Percentiles rank a stretch among this genome's conserved stretches.
Conservation (phyloP, 352 stramenopile species). For the Peronospora farinosa region DNA sequence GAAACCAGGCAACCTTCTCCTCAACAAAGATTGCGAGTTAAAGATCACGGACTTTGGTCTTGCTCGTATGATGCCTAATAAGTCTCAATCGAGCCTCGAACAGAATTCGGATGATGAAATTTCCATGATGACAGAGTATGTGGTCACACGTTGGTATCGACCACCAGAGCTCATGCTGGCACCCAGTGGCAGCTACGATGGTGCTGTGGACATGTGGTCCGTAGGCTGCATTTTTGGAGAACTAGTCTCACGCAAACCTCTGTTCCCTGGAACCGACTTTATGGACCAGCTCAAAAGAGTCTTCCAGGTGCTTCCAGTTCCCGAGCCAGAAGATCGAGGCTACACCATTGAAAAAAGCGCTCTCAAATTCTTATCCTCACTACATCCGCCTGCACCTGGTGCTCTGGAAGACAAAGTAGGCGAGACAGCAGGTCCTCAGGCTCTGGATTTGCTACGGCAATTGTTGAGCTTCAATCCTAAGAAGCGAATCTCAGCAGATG, state of each 20-base stretch:
- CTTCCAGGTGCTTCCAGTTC: conserved; percentile 71
- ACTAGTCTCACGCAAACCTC: conserved; percentile 66
- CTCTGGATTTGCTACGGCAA: conserved; percentile 75
- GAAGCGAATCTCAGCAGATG: conserved; percentile 84
- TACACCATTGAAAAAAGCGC: conserved; percentile 80
- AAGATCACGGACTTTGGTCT: conserved; percentile 94
- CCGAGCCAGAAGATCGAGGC: conserved; percentile 49
- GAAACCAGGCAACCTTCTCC: conserved; percentile 91
- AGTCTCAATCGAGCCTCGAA: conserved; percentile 14
- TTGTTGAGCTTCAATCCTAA: conserved; percentile 90
- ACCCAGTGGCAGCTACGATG: conserved; percentile 86
- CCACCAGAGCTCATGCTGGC: conserved; percentile 90
- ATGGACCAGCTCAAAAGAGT: conserved; percentile 82
- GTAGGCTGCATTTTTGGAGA: conserved; percentile 92
- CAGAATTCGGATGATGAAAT: conserved; percentile 24
- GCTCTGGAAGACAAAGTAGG: conserved; percentile 56
- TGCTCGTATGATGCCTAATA: conserved; percentile 76
- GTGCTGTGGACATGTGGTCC: conserved; percentile 82
- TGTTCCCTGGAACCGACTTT: conserved; percentile 78
- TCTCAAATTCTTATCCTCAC: conserved; percentile 77
- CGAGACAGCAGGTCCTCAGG: conserved; percentile 36
- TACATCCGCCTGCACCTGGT: conserved; percentile 43
- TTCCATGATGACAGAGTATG: conserved; percentile 84
- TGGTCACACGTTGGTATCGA: conserved; percentile 90
- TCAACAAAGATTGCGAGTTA: conserved; percentile 89